Percentiles rank a stretch among this genome's conserved stretches.
Evolutionary conservation across 208 protist genomes (phyloP).

Genomic region (Strigomonas culicis): DNA sequence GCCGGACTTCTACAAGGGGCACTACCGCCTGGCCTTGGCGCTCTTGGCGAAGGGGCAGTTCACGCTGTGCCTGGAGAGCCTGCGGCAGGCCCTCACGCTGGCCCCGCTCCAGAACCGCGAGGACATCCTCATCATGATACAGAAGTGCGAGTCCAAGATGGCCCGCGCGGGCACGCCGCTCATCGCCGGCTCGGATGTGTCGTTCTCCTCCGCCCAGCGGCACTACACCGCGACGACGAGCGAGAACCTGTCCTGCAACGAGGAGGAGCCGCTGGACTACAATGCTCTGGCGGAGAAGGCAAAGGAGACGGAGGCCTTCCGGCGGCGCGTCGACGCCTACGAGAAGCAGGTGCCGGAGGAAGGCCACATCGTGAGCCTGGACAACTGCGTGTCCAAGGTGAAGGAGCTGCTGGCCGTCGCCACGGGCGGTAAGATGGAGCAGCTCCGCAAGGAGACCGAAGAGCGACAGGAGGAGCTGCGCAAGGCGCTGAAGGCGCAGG

Average conservation of each 20-base stretch:
- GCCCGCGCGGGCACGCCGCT: constrained; percentile 31
- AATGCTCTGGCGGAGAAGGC: constrained; percentile 3
- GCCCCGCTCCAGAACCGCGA: constrained; percentile 33
- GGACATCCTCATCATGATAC: constrained; percentile 26
- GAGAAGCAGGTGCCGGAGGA: too few species aligned
- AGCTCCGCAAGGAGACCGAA: constrained; percentile 26
- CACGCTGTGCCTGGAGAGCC: constrained; percentile 25
- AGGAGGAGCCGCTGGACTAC: constrained; percentile 9
- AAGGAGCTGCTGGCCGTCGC: constrained; percentile 37
- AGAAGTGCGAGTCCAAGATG: constrained; percentile 67
- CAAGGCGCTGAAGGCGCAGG: constrained; percentile 25
- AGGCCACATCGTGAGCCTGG: constrained; percentile 36
- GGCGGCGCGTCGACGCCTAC: neutral
- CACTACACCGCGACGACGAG: neutral
- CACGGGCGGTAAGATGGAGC: constrained; percentile 27
- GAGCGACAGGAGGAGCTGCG: constrained; percentile 47
- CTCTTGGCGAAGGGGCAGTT: constrained; percentile 36
- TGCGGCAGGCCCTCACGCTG: constrained; percentile 30
- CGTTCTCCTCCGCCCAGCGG: neutral
- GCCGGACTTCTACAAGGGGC: constrained; percentile 52
- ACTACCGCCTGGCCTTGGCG: constrained; percentile 54
- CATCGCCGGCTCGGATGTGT: constrained; percentile 6
- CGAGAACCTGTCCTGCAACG: neutral
- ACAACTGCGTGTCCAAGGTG: constrained; percentile 23
- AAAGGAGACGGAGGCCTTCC: constrained; percentile 13